Evolutionary conservation across 2,329 filamentous ascomycete genomes (phyloP).

Genomic region (Penicillium freii): DNA sequence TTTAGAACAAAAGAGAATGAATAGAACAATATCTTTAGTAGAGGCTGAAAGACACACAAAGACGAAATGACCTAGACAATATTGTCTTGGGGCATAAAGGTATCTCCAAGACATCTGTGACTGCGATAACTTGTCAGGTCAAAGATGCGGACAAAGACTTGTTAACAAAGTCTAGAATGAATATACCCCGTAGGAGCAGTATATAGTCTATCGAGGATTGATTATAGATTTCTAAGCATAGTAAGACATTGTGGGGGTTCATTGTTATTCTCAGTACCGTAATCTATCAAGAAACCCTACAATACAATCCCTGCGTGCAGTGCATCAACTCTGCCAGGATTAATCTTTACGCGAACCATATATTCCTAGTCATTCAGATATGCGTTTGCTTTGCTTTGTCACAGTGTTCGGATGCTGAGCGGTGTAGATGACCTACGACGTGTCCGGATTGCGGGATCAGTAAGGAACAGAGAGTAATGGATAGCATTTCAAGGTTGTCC

Average conservation of each 20-base stretch:
- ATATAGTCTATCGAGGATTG: background rate
- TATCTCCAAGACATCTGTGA: background rate
- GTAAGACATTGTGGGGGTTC: background rate
- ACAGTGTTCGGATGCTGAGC: conserved; percentile 26
- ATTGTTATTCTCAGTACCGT: background rate
- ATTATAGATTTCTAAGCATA: background rate
- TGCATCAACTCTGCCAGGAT: background rate
- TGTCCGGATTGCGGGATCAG: background rate
- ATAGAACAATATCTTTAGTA: background rate
- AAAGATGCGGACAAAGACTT: background rate
- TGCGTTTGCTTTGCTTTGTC: conserved; percentile 12
- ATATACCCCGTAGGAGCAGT: background rate
- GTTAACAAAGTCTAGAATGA: background rate
- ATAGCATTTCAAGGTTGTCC: too few relatives aligned
- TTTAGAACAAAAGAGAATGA: too few relatives aligned
- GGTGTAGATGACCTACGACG: conserved; percentile 23
- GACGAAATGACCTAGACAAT: background rate
- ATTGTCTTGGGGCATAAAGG: background rate
- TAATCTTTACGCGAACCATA: too few relatives aligned
- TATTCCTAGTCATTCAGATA: background rate
- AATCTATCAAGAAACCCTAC: background rate
- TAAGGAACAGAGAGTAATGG: background rate
- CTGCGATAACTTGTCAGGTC: background rate
- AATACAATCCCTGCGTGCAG: background rate
- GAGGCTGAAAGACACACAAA: background rate